Conservation (phyloP, 139 green algal species). For the Micromonas pusilla region DNA sequence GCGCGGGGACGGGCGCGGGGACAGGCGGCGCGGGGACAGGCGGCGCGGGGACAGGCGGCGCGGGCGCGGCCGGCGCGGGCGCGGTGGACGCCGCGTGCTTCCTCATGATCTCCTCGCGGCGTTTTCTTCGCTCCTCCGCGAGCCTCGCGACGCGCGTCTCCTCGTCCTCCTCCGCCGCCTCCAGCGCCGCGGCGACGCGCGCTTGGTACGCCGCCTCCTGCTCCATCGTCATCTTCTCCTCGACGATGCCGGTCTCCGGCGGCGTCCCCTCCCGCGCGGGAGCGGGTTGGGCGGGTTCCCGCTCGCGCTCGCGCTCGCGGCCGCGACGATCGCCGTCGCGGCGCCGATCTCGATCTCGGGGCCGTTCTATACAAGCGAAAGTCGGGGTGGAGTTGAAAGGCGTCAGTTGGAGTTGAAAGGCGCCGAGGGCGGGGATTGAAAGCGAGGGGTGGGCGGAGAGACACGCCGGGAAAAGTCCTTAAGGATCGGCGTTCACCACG, state of each 20-base stretch:
- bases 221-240: neutral
- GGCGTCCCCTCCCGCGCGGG: neutral
- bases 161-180: conserved; percentile 2
- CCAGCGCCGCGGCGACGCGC: neutral
- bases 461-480: too few species aligned
- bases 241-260: neutral
- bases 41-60: neutral
- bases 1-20: neutral
- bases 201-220: neutral
- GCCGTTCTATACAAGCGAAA: too few species aligned
- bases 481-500: too few species aligned
- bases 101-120: conserved; percentile 52
- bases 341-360: neutral
- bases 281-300: too few species aligned
- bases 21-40: neutral
- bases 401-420: too few species aligned
- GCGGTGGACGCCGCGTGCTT: conserved; percentile 42
- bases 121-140: conserved; percentile 54
- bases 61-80: conserved; percentile 7
- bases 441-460: too few species aligned
- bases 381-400: too few species aligned
- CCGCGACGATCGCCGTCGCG: too few species aligned
- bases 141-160: conserved; percentile 46
- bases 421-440: too few species aligned
- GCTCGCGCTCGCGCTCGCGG: too few species aligned